Conservation (phyloP, 1,139 yeast species). For the Taphrina pruni region DNA sequence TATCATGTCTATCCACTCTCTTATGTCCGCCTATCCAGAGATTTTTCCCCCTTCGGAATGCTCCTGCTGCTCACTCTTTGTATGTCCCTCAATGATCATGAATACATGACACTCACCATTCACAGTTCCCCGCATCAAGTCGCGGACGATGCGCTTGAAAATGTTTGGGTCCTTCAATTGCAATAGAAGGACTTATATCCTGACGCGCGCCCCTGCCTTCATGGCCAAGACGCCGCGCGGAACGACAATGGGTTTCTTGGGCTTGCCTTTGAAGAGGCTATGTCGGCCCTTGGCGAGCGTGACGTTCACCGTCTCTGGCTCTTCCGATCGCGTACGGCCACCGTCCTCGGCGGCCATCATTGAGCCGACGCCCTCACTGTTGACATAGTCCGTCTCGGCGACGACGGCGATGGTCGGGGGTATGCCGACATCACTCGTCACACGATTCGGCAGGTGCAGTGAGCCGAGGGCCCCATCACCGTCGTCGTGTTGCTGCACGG, state of each 20-base stretch:
- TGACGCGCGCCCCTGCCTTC: slow-evolving; percentile 17
- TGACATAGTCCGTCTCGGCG: slow-evolving; percentile 13
- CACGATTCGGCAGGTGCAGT: not conserved
- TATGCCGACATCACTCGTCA: slow-evolving; percentile 13
- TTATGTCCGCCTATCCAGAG: no score
- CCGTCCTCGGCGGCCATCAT: not conserved
- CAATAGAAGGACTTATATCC: not conserved
- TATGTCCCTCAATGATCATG: no score
- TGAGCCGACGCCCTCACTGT: not conserved
- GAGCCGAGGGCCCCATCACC: not conserved
- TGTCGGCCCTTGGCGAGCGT: not conserved
- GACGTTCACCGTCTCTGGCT: not conserved
- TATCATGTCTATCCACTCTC: no score
- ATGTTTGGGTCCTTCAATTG: no score
- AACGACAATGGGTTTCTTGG: slow-evolving; percentile 4
- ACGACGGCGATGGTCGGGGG: slow-evolving; percentile 5
- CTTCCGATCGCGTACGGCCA: not conserved
- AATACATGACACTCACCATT: no score
- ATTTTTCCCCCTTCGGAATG: no score
- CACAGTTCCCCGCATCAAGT: no score
- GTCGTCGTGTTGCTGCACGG: not conserved
- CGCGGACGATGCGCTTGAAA: no score
- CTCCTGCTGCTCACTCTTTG: no score
- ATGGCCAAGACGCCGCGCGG: slow-evolving; percentile 18
- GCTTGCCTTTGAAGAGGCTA: slow-evolving; percentile 8